Evolutionary conservation across 257 asterid species (phyloP), one percentile per base, ranked within the genome.

Genomic region (Galeopsis tetrahit): DNA sequence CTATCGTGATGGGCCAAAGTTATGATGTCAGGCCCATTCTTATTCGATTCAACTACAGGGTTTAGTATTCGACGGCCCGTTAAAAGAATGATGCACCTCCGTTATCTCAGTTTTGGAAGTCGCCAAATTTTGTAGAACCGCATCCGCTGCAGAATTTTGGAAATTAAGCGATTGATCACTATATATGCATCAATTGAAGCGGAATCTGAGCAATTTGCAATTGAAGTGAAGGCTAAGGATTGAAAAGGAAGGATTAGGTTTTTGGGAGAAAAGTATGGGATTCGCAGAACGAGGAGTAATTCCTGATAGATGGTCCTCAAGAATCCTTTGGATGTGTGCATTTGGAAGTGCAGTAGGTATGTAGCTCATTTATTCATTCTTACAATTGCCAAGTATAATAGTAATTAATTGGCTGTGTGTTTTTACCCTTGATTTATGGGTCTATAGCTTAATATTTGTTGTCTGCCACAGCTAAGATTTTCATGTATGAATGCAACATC

Each of bases 281-380:
- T 89, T 86, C 55, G 84, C 80, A n/a, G 88, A 90, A 42, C 82
- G 98, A 72, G 98, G 96, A 82, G 74, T 83, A 38, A 81, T 93
- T 83, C 74, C 80, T 72, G 97, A 93, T 73, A 88, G 74, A 84
- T 91, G 96, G 97, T 91, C 98, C 58, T 86, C 94, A 5, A 89
- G 83, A 77, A 57, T 93, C 63, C 96, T 93, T 67, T 93, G 98
- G 98, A 40, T 91, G 70, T 62, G 84, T 67, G 98, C 96, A 28
- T 36, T 93, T 75, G 98, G 97, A 72, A 93, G 93, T 85, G 97
- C 96, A 55, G 65, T 86, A 61, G 96, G 98, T 93, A 86, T 63
- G 85, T 21, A 39, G 28, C 71, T 42, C 51, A 39, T 34, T n/a
- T 0, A 6, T 3, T 72, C 6, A 40, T 43, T 62, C 40, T 39